Evolutionary conservation across 2,329 filamentous ascomycete genomes (phyloP), one percentile per base, ranked within the genome.

Genomic region (Sclerotinia spermophila): DNA sequence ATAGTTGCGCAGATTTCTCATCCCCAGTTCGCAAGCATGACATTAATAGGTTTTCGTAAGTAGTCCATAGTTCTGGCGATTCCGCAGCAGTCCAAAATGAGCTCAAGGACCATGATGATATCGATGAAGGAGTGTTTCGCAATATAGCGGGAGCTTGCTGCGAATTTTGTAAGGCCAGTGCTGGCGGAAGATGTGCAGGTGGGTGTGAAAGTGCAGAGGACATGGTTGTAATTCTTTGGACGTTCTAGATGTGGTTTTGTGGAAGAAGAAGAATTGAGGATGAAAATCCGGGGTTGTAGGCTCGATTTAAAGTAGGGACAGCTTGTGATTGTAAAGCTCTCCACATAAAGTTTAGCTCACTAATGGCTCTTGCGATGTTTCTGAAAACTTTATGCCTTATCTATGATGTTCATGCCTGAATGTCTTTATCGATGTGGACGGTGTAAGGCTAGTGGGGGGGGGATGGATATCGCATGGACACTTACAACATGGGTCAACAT

Each of bases 11-110:
- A 35, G 92, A 88, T 74, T 88, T 83, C 76, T 96, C 91, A 80
- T 98, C 92, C 68, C 92, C 92, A 0, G 92, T 94, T 66, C 92
- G 91, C 51, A 99, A 86, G 77, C 92, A 96, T 42, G 93, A 89
- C 45, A 96, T 83, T 75, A 98, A 84, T 27, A 98, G 86, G 79
- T 97, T 96, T 82, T 98, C 95, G 81, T 96, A 92, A 58, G 88
- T 88, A 24, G 87, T 87, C 94, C 95, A 98, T 78, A 92, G 85
- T 74, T 97, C 93, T 69, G 92, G 85, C 0, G 89, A 90, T 79
- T 97, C 94, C 42, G 86, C 80, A 1, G 85, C 81, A 1, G 85
- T 83, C 76, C 88, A 84, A 5, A 90, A 79, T 13, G 85, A 85
- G 38, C 79, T 77, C 15, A 90, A 76, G 3, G 85, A 82, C 44